Conservation (phyloP, 345 rosid species). For the Sonneratia caseolaris region DNA sequence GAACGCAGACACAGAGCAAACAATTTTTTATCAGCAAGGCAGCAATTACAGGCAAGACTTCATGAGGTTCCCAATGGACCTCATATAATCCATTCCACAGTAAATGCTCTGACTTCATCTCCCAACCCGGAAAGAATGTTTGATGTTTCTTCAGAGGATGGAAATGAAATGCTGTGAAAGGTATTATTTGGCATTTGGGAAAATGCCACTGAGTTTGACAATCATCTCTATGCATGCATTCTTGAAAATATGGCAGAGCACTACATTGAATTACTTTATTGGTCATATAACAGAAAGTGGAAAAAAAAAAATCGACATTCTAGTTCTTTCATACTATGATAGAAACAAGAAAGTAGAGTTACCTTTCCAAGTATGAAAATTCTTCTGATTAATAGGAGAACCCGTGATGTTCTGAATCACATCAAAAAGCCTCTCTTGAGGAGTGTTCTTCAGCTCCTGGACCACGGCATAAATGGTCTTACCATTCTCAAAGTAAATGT, state of each 20-base stretch:
- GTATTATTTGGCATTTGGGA: background rate
- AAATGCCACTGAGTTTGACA: background rate
- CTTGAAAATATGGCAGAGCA: background rate
- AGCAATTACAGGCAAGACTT: background rate
- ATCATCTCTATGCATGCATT: background rate
- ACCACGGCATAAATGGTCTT: constrained; percentile 57
- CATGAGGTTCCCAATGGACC: background rate
- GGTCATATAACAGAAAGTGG: background rate
- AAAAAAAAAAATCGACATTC: background rate
- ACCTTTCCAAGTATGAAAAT: constrained; percentile 54
- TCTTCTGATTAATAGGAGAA: constrained; percentile 44
- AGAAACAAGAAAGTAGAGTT: background rate
- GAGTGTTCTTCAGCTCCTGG: constrained; percentile 57
- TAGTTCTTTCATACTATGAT: background rate
- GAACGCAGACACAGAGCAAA: background rate
- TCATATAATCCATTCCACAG: background rate
- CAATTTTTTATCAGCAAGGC: background rate
- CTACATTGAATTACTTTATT: background rate
- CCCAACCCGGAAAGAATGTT: background rate
- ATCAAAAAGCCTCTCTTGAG: constrained; percentile 46
- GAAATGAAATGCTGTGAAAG: background rate
- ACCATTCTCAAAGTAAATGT: constrained; percentile 58
- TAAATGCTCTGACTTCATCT: background rate
- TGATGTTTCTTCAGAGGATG: background rate
- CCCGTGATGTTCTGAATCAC: constrained; percentile 44